Percentiles rank a stretch among this genome's conserved stretches.
Conservation (phyloP, 2,329 filamentous ascomycete genomes). For the Clathrospora elynae region DNA sequence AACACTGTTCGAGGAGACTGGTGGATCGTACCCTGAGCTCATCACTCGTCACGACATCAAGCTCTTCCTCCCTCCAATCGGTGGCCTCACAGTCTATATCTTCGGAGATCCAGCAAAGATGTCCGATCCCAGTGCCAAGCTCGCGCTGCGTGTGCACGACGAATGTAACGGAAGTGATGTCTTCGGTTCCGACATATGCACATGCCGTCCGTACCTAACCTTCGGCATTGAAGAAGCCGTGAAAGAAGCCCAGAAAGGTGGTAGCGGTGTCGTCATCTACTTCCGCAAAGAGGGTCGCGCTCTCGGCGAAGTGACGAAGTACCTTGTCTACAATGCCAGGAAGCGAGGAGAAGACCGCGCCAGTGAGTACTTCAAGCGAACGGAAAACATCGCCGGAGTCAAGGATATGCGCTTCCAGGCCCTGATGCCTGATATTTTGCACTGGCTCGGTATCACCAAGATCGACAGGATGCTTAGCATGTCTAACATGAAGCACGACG, state of each 20-base stretch:
- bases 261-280: constrained; percentile 94
- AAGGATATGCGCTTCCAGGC: constrained; percentile 98
- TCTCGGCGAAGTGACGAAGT: constrained; percentile 92
- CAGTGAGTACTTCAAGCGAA: constrained; percentile 93
- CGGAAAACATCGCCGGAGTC: constrained; percentile 97
- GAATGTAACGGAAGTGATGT: constrained; percentile 97
- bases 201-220: constrained; percentile 91
- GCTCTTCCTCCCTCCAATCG: constrained; percentile 92
- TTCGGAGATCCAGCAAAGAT: constrained; percentile 96
- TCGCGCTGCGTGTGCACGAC: constrained; percentile 85
- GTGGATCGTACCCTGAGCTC: constrained; percentile 93
- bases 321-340: constrained; percentile 76
- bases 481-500: constrained; percentile 96
- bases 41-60: constrained; percentile 96
- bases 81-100: constrained; percentile 93
- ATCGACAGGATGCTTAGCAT: constrained; percentile 98
- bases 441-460: constrained; percentile 98
- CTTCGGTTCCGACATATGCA: constrained; percentile 97
- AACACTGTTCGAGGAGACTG: constrained; percentile 91
- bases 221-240: constrained; percentile 98
- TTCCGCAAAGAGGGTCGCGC: constrained; percentile 97
- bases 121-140: constrained; percentile 78
- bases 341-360: constrained; percentile 79
- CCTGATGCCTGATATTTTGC: constrained; percentile 95
- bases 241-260: constrained; percentile 92